These are phyloP conservation scores for Verticillium zaregamsianum DNA, from an alignment of 2,329 filamentous ascomycete species.

Conservation along the genomic window DNA sequence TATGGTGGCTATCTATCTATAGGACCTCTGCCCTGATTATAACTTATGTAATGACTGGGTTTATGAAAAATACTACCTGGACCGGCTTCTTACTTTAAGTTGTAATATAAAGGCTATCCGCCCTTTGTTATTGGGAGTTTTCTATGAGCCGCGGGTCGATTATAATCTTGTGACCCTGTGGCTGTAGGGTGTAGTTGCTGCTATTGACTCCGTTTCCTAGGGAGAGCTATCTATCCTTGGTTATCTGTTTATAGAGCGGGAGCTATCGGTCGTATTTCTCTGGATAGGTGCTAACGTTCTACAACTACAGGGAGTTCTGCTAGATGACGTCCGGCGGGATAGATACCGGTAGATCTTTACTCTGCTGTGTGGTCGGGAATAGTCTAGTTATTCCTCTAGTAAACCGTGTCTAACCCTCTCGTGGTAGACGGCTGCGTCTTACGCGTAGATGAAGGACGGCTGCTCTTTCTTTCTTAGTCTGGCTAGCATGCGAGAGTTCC, in stretches of 20 bases:
- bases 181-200: slow-evolving; percentile 20
- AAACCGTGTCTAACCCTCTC: slow-evolving; percentile 11
- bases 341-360: slow-evolving; percentile 20
- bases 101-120: slow-evolving; percentile 18
- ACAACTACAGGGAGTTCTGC: slow-evolving; percentile 13
- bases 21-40: neutral
- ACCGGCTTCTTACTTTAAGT: slow-evolving; percentile 20
- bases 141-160: slow-evolving; percentile 20
- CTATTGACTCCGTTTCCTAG: slow-evolving; percentile 15
- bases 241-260: slow-evolving; percentile 20
- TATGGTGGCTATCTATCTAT: neutral
- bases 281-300: slow-evolving; percentile 21
- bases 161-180: slow-evolving; percentile 24
- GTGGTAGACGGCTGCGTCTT: slow-evolving; percentile 10
- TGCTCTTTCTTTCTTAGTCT: slow-evolving; percentile 21
- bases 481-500: slow-evolving; percentile 15
- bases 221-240: slow-evolving; percentile 13
- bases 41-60: neutral
- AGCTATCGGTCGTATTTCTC: slow-evolving; percentile 17
- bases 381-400: slow-evolving; percentile 21
- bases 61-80: slow-evolving; percentile 1
- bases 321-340: slow-evolving; percentile 15
- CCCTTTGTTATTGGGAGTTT: slow-evolving; percentile 19
- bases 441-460: slow-evolving; percentile 22
- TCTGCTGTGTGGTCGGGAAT: slow-evolving; percentile 22